phyloP scores from a whole-genome alignment of 768 basidiomycete species.

The Leccinellum rugosiceps region DNA sequence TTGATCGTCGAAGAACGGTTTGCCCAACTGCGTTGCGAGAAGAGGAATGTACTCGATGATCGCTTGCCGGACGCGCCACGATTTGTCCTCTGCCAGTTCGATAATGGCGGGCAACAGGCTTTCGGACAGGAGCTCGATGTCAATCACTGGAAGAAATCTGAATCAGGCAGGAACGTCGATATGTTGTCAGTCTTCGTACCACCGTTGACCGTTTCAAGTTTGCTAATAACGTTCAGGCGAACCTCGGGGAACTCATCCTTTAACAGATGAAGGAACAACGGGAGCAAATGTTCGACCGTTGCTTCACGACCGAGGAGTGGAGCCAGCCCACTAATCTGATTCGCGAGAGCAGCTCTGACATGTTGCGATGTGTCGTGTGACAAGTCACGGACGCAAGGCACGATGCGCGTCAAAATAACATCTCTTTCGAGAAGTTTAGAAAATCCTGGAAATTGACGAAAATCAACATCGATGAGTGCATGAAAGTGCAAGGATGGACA shows the following conservation, averaged over 20 bases:
- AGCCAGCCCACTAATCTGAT: slow-evolving; percentile 93
- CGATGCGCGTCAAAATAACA: slow-evolving; percentile 86
- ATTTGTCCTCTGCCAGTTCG: slow-evolving; percentile 97
- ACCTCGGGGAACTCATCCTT: slow-evolving; percentile 99
- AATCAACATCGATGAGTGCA: slow-evolving; percentile 3
- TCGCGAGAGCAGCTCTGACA: slow-evolving; percentile 93
- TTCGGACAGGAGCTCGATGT: slow-evolving; percentile 90
- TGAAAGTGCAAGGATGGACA: slow-evolving; percentile 9
- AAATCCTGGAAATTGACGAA: slow-evolving; percentile 61
- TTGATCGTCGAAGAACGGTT: slow-evolving; percentile 96
- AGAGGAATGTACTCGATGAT: slow-evolving; percentile 99
- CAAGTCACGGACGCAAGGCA: slow-evolving; percentile 93
- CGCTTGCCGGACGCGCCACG: slow-evolving; percentile 98
- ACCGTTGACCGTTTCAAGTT: slow-evolving; percentile 91
- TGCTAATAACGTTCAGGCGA: slow-evolving; percentile 95
- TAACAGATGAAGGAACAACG: slow-evolving; percentile 90
- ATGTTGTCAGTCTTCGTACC: slow-evolving; percentile 47
- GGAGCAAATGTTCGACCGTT: slow-evolving; percentile 95
- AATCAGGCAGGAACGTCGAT: slow-evolving; percentile 9
- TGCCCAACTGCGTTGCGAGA: slow-evolving; percentile 95
- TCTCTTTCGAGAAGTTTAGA: slow-evolving; percentile 92
- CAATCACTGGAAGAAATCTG: slow-evolving; percentile 67
- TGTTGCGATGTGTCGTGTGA: slow-evolving; percentile 95
- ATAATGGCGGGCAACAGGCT: slow-evolving; percentile 97
- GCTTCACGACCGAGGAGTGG: slow-evolving; percentile 90